A percentile compares a stretch with the other conserved stretches of the same genome.
These are phyloP conservation scores for Ustanciosporium gigantosporum DNA, from an alignment of 1,284 basidiomycete genomes.

Conservation along the genomic window DNA sequence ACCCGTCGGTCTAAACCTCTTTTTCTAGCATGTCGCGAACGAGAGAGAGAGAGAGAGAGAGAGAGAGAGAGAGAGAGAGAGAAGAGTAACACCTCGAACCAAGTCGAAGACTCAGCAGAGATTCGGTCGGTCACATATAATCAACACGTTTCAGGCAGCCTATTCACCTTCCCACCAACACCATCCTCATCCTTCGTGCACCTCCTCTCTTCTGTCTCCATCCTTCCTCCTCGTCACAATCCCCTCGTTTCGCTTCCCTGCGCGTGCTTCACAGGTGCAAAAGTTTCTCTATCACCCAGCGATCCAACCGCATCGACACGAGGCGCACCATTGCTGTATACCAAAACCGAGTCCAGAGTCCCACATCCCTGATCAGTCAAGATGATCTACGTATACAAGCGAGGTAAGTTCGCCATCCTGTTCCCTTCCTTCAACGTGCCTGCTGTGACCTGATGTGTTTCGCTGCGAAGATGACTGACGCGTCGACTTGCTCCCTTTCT, in stretches of 20 bases:
- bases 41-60: too few relatives aligned
- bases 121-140: too few relatives aligned
- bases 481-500: background rate
- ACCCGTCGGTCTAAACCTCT: too few relatives aligned
- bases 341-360: too few relatives aligned
- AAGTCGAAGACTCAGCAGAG: too few relatives aligned
- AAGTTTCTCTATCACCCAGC: background rate
- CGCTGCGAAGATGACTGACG: too few relatives aligned
- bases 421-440: background rate
- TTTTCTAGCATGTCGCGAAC: too few relatives aligned
- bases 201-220: background rate
- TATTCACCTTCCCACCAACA: background rate
- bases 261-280: background rate
- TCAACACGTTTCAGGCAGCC: too few relatives aligned
- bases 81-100: too few relatives aligned
- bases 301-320: background rate
- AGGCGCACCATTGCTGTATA: too few relatives aligned
- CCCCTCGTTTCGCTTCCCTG: background rate
- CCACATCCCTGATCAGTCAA: slow-evolving; percentile 1
- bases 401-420: slow-evolving; percentile 53
- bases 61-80: too few relatives aligned
- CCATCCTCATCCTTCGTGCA: background rate
- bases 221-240: background rate
- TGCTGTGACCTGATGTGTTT: too few relatives aligned
- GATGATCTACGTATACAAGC: slow-evolving; percentile 60